phyloP scores from a whole-genome alignment of 345 rosid genomes.

The Aurinia saxatilis region DNA sequence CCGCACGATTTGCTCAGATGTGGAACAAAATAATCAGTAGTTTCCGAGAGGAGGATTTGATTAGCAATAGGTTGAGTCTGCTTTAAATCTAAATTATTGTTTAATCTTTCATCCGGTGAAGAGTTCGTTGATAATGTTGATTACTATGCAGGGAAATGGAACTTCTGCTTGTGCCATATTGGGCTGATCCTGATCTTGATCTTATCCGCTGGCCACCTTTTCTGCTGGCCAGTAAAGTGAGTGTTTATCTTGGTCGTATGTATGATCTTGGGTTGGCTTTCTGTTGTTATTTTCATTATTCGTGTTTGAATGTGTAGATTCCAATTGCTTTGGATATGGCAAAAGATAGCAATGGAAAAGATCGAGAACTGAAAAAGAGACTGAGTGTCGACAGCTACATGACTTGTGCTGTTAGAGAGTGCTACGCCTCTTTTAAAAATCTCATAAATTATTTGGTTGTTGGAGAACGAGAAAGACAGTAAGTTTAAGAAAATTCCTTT shows the following conservation, averaged over 20 bases:
- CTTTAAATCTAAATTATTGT: not conserved
- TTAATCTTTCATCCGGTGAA: not conserved
- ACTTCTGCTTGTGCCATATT: constrained; percentile 48
- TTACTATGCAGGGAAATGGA: constrained; percentile 40
- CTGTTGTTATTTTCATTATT: not conserved
- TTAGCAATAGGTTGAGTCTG: constrained; percentile 37
- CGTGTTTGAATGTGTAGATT: constrained; percentile 28
- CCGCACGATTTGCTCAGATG: constrained; percentile 51
- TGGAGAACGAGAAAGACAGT: constrained; percentile 42
- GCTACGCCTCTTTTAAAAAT: constrained; percentile 45
- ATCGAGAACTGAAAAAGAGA: constrained; percentile 45
- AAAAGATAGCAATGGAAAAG: constrained; percentile 45
- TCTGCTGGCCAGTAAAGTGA: constrained; percentile 55
- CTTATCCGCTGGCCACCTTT: constrained; percentile 56
- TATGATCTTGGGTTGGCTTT: not conserved
- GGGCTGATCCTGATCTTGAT: constrained; percentile 40
- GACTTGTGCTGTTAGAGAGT: constrained; percentile 47
- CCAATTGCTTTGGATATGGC: constrained; percentile 69
- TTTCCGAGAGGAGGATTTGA: constrained; percentile 53
- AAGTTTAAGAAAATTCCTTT: constrained; percentile 17
- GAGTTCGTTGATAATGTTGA: not conserved
- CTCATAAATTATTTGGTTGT: constrained; percentile 40
- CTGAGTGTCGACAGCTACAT: constrained; percentile 41
- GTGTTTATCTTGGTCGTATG: not conserved
- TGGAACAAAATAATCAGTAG: constrained; percentile 55